Percentiles rank a stretch among this genome's conserved stretches.
phyloP scores from a whole-genome alignment of 2,329 filamentous ascomycete genomes.

The Exophiala bonariae region DNA sequence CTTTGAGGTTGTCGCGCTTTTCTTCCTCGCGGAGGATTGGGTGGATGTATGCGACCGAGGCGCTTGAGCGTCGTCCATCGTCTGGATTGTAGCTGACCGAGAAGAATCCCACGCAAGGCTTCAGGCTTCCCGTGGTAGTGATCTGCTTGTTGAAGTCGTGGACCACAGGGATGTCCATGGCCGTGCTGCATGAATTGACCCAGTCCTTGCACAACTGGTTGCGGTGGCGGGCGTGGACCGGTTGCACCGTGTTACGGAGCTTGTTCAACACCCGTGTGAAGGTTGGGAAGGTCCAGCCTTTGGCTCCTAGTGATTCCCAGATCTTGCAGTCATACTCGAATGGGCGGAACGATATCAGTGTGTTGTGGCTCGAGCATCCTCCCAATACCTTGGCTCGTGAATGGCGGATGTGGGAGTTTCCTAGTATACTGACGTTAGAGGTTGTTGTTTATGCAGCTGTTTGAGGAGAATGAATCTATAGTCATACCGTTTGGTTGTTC shows the following conservation, averaged over 20 bases:
- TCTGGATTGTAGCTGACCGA: slow-evolving; percentile 90
- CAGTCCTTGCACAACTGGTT: slow-evolving; percentile 93
- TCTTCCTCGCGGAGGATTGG: slow-evolving; percentile 83
- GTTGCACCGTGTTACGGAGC: slow-evolving; percentile 85
- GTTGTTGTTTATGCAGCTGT: too few relatives aligned
- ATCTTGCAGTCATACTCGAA: slow-evolving; percentile 85
- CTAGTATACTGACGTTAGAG: slow-evolving; percentile 42
- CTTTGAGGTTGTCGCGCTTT: slow-evolving; percentile 77
- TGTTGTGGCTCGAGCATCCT: slow-evolving; percentile 92
- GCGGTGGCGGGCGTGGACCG: slow-evolving; percentile 78
- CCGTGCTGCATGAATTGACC: slow-evolving; percentile 76
- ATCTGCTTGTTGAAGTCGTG: slow-evolving; percentile 88
- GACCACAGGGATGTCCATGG: slow-evolving; percentile 77
- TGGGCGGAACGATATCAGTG: slow-evolving; percentile 86
- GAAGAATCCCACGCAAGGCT: slow-evolving; percentile 83
- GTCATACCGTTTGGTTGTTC: slow-evolving; percentile 75
- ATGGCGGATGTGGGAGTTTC: slow-evolving; percentile 89
- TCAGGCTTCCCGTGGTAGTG: slow-evolving; percentile 68
- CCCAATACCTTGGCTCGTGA: slow-evolving; percentile 90
- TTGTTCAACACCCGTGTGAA: slow-evolving; percentile 81
- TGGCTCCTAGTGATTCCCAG: slow-evolving; percentile 79
- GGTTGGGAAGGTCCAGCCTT: slow-evolving; percentile 82
- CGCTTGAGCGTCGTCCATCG: slow-evolving; percentile 78
- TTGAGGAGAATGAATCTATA: background rate
- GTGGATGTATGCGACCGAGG: slow-evolving; percentile 89